These are phyloP conservation scores for Termitomyces eurrhizus DNA, from an alignment of 768 basidiomycete genomes.

Conservation along the genomic window DNA sequence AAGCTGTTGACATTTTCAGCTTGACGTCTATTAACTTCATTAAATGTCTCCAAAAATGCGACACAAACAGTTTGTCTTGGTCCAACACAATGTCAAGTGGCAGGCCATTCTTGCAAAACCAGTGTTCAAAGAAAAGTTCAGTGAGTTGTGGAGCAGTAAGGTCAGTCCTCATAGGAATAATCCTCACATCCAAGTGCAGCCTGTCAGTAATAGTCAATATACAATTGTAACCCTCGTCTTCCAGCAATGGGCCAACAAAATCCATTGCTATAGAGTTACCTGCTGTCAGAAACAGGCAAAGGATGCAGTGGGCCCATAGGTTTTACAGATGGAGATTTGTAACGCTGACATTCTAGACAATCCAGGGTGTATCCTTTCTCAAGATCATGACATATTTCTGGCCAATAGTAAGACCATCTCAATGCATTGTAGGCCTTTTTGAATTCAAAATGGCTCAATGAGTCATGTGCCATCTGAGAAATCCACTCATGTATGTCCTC, in stretches of 20 bases:
- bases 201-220: not conserved
- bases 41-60: not conserved
- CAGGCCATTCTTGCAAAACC: not conserved
- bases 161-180: not conserved
- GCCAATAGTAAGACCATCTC: not conserved
- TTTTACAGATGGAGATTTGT: rapidly evolving
- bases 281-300: not conserved
- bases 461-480: not conserved
- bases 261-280: not conserved
- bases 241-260: not conserved
- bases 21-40: not conserved
- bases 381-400: not conserved
- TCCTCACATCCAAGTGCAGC: not conserved
- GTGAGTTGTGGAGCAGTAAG: not conserved
- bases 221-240: not conserved
- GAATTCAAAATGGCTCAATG: not conserved
- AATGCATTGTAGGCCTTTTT: too few relatives aligned
- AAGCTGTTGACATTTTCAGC: not conserved
- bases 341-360: not conserved
- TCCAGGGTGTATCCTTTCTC: too few relatives aligned
- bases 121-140: not conserved
- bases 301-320: not conserved
- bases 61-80: not conserved
- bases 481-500: not conserved
- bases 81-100: not conserved